phyloP scores from a whole-genome alignment of 257 asterid species.

The Anisodus tanguticus region DNA sequence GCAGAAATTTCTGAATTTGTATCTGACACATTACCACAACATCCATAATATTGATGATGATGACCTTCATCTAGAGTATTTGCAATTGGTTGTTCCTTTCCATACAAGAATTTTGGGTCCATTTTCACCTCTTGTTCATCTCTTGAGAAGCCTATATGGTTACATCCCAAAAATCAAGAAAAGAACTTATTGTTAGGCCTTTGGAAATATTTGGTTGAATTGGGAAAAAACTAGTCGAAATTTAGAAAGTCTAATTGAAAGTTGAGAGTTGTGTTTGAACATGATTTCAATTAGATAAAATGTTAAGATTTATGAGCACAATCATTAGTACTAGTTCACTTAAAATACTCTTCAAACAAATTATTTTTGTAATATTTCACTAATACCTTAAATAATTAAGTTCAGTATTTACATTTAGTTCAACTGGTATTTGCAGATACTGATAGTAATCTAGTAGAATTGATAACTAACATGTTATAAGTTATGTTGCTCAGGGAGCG shows the following conservation, averaged over 20 bases:
- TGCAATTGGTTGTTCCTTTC: slow-evolving; percentile 22
- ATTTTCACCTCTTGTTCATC: background rate
- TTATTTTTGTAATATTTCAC: no score
- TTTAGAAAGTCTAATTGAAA: no score
- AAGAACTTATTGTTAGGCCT: background rate
- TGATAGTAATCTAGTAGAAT: background rate
- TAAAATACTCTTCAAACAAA: no score
- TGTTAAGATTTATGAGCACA: no score
- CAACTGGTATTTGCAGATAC: background rate
- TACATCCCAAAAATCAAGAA: no score
- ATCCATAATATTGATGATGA: background rate
- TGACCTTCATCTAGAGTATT: background rate
- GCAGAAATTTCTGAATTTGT: slow-evolving; percentile 39
- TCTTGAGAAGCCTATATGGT: slow-evolving; percentile 21
- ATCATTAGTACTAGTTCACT: no score
- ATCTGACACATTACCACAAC: slow-evolving; percentile 30
- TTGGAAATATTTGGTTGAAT: no score
- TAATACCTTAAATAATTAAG: no score
- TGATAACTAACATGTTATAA: background rate
- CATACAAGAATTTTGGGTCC: slow-evolving; percentile 13
- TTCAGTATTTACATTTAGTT: no score
- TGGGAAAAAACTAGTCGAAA: no score
- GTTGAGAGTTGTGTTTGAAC: no score
- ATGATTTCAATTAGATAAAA: no score
- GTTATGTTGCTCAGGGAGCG: fast-evolving